Percentiles rank a stretch among this genome's conserved stretches.
These are phyloP conservation scores for Cyclaneusma minus DNA, from an alignment of 2,329 filamentous ascomycete genomes.

Conservation along the genomic window DNA sequence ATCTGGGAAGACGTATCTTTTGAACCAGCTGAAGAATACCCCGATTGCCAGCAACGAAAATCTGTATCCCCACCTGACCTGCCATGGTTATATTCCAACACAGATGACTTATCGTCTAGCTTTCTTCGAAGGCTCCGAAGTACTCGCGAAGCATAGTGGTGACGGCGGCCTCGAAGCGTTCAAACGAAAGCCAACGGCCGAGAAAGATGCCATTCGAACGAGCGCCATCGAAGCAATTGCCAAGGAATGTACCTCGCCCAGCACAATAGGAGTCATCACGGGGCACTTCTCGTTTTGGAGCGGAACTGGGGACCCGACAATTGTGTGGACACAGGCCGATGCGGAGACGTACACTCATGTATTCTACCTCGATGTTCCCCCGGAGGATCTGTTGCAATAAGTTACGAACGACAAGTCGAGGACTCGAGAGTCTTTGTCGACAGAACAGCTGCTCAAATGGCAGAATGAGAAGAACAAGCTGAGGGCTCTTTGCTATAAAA, in stretches of 20 bases:
- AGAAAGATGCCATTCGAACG: conserved; percentile 24
- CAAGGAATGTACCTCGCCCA: conserved; percentile 18
- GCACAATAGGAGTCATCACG: conserved; percentile 29
- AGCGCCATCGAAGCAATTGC: conserved; percentile 29
- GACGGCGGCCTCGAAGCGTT: conserved; percentile 33
- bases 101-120: too few species aligned
- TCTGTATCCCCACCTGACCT: conserved; percentile 20
- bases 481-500: conserved; percentile 24
- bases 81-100: too few species aligned
- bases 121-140: conserved; percentile 36
- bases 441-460: conserved; percentile 29
- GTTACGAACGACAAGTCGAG: conserved; percentile 22
- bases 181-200: conserved; percentile 18
- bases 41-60: too few species aligned
- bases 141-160: conserved; percentile 26
- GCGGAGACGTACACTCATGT: conserved; percentile 36
- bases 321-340: conserved; percentile 31
- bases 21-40: conserved; percentile 26
- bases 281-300: conserved; percentile 42
- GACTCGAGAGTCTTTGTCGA: conserved; percentile 19
- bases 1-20: conserved; percentile 32
- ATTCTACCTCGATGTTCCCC: conserved; percentile 32
- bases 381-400: conserved; percentile 21
- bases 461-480: conserved; percentile 26
- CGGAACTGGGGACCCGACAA: conserved; percentile 8